Evolutionary conservation across 2,329 filamentous ascomycete genomes (phyloP), one percentile per base, ranked within the genome.

Genomic region (Colletotrichum spinosum): DNA sequence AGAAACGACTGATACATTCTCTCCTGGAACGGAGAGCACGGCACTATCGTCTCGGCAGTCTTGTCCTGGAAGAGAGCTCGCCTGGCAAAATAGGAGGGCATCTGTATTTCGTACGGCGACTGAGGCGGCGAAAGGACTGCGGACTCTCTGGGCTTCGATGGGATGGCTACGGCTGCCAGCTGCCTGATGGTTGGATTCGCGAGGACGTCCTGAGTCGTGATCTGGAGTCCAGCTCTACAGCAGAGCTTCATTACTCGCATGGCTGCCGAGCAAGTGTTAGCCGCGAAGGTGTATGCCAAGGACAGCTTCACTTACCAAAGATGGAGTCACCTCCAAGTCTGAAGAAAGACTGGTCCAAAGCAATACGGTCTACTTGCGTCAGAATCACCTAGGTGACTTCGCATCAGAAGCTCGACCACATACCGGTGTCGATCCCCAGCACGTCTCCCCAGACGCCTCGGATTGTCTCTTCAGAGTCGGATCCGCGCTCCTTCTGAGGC

Each of bases 261-360:
- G 0, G 86, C 88, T 65, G 0, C 4, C 1, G 9, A 45, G 3
- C 7, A 4, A 38, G 1, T 1, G 2, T 50, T 11, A 60, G 60
- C 11, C 3, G n/a, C 3, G 8, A 25, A 7, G 8, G 9, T 6
- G 1, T 13, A 2, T 4, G 6, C n/a, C 1, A 25, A 25, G 25
- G 4, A 25, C 1, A 25, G 25, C 25, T 25, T 25, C 13, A 37
- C 56, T 48, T 8, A 65, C 62, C 62, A n/a, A 46, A 52, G 11
- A 65, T 65, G 1, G 62, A 65, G 73, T 88, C 86, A n/a, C 87
- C 87, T 1, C 87, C 86, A 0, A 88, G 78, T 4, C 81, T 79
- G 78, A 89, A 88, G 74, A 89, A 89, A 72, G 83, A 86, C 68
- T 88, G 83, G 4, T 86, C 81, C 1, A 83, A 73, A 0, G 82